Conservation (phyloP, 1,139 yeast genomes). For the Magnusiomyces sp. region DNA sequence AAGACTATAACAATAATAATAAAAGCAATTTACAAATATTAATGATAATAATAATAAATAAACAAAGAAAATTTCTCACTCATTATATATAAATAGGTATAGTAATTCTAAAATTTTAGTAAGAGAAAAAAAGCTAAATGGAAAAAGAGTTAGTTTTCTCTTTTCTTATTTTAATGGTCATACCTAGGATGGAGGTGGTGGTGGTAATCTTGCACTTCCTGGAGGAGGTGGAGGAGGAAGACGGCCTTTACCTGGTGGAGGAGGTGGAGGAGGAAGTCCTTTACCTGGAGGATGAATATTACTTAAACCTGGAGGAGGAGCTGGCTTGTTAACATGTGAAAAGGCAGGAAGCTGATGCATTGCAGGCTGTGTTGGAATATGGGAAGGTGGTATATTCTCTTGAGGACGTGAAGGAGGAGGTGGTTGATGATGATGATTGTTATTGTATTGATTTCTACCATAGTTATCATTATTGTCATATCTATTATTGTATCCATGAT, state of each 20-base stretch:
- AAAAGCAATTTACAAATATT: too few species aligned
- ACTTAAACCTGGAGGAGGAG: constrained; percentile 17
- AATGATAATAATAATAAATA: too few species aligned
- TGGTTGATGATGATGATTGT: constrained; percentile 2
- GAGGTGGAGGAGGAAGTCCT: constrained; percentile 24
- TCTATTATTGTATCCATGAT: constrained; percentile 6
- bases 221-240: constrained; percentile 25
- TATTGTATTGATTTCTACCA: not conserved
- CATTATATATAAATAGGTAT: too few species aligned
- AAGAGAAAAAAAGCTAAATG: too few species aligned
- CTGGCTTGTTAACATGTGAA: constrained; percentile 20
- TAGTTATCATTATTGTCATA: not conserved
- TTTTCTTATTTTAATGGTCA: too few species aligned
- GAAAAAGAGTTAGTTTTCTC: too few species aligned
- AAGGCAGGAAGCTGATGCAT: constrained; percentile 22
- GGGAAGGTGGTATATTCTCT: constrained; percentile 19
- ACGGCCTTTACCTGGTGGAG: constrained; percentile 7
- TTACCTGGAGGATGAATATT: not conserved
- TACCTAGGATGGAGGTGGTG: constrained; percentile 21
- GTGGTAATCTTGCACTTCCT: constrained; percentile 13
- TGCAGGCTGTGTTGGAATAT: constrained; percentile 14
- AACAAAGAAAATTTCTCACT: too few species aligned
- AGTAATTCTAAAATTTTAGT: too few species aligned
- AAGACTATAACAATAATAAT: too few species aligned
- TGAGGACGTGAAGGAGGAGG: constrained; percentile 9